Evolutionary conservation across 768 basidiomycete species (phyloP), one percentile per base, ranked within the genome.

Genomic region (Rhizopogon salebrosus): DNA sequence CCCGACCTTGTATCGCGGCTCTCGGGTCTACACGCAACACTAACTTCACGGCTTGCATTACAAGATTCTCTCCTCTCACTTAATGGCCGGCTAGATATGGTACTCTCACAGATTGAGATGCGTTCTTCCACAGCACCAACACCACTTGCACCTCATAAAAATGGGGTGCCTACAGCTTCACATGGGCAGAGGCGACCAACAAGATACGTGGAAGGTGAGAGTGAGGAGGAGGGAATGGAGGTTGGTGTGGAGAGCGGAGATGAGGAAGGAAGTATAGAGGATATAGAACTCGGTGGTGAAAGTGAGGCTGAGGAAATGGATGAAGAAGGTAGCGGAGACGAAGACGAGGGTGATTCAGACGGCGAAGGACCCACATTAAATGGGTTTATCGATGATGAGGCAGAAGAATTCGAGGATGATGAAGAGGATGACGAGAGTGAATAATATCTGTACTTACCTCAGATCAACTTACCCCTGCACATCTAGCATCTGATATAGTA

Each of bases 41-140:
- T 99, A 37, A 83, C 87, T 3, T 77, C 86, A 29, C 83, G 97
- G 20, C 72, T 97, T 31, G 77, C 85, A 23, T 72, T 98, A 41
- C 90, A 97, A 57, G 87, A 92, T 57, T 89, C 85, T 53, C 76
- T 99, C 18, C 75, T 95, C 9, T 83, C 89, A 2, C 76, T 99
- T 38, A 89, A 84, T 54, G 97, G 97, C 24, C 83, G 92, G 52
- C 76, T 98, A 26, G 95, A 98, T 64, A 89, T 94, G 75, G 91
- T 97, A 22, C 77, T 98, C 45, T 88, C 92, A 0, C 97, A 98
- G 65, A 89, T 98, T 51, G 90, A 95, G 65, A 79, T 94, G 72
- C 83, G 95, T 20, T 82, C 89, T 26, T 83, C 88, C n/a, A 73
- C 77, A 13, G 80, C 81, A 10, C 87, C 85, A 20, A 76, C 82